phyloP scores from a whole-genome alignment of 768 basidiomycete species.

The Xerocomellus amylosporus region DNA sequence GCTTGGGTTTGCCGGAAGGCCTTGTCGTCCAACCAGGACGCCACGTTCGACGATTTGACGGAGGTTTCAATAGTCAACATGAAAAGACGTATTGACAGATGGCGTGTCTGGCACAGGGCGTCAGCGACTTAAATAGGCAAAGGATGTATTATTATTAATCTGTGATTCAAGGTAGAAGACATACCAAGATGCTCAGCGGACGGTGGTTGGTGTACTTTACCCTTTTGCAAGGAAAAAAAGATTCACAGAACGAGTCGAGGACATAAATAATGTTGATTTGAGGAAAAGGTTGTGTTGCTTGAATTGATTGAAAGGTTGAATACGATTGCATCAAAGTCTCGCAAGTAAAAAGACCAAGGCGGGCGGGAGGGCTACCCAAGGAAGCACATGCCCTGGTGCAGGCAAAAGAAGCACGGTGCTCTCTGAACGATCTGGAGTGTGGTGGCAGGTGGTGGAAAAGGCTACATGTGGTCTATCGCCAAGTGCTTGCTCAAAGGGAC shows the following conservation, averaged over 20 bases:
- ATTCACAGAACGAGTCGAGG: slow-evolving; percentile 81
- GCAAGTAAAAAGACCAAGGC: slow-evolving; percentile 72
- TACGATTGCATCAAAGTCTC: slow-evolving; percentile 65
- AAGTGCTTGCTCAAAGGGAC: no score
- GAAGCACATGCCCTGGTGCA: slow-evolving; percentile 82
- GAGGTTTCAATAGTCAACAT: slow-evolving; percentile 82
- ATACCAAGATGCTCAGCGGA: slow-evolving; percentile 22
- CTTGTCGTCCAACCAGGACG: slow-evolving; percentile 79
- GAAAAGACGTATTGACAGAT: slow-evolving; percentile 46
- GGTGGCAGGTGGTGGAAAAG: no score
- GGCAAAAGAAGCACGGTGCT: slow-evolving; percentile 60
- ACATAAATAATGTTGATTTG: no score
- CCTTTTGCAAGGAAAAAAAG: slow-evolving; percentile 52
- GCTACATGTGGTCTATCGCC: no score
- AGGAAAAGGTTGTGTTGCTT: no score
- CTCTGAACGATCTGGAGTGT: no score
- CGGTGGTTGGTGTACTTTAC: slow-evolving; percentile 44
- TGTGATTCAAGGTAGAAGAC: background rate
- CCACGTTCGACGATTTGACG: slow-evolving; percentile 74
- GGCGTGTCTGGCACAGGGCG: slow-evolving; percentile 25
- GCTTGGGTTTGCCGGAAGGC: slow-evolving; percentile 38
- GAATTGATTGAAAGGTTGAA: no score
- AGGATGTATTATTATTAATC: background rate
- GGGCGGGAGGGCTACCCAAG: no score
- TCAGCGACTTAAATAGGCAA: background rate